Conservation (phyloP, 2,329 filamentous ascomycete species). For the Neonectria sp. region DNA sequence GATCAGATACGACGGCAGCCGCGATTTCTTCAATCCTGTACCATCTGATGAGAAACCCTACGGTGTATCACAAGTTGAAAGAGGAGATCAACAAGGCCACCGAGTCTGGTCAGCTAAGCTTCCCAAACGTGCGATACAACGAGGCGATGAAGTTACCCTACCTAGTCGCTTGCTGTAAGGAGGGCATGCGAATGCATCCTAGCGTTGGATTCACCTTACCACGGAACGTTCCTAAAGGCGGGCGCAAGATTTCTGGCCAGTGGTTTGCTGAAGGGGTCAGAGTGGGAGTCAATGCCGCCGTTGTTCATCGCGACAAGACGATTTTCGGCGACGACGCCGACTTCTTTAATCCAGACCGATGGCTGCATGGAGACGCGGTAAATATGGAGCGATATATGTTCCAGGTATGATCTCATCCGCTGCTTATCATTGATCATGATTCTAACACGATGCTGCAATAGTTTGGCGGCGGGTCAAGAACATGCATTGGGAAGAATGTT, state of each 20-base stretch:
- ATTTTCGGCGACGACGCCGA: conserved; percentile 27
- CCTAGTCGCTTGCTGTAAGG: conserved; percentile 16
- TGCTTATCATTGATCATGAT: background rate
- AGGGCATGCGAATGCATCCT: conserved; percentile 21
- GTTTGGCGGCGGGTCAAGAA: conserved; percentile 25
- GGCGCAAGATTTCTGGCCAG: background rate
- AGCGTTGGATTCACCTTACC: conserved; percentile 10
- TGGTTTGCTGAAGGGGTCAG: conserved; percentile 4
- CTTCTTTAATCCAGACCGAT: conserved; percentile 23
- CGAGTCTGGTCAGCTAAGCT: background rate
- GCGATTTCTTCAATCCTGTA: conserved; percentile 1
- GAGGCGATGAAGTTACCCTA: conserved; percentile 11
- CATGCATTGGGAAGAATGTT: conserved; percentile 27
- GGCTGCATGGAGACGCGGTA: conserved; percentile 9
- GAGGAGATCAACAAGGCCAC: background rate
- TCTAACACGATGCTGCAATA: background rate
- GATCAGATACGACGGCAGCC: conserved; percentile 6
- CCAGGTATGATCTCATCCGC: background rate
- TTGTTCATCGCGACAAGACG: conserved; percentile 20
- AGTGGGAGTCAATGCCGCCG: conserved; percentile 25
- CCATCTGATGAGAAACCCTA: background rate
- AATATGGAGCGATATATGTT: conserved; percentile 24
- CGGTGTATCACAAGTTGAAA: conserved; percentile 1
- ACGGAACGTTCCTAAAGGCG: background rate
- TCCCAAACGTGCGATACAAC: background rate